These are phyloP conservation scores for Globisporangium emineosum DNA, from an alignment of 352 stramenopile species.

Conservation along the genomic window DNA sequence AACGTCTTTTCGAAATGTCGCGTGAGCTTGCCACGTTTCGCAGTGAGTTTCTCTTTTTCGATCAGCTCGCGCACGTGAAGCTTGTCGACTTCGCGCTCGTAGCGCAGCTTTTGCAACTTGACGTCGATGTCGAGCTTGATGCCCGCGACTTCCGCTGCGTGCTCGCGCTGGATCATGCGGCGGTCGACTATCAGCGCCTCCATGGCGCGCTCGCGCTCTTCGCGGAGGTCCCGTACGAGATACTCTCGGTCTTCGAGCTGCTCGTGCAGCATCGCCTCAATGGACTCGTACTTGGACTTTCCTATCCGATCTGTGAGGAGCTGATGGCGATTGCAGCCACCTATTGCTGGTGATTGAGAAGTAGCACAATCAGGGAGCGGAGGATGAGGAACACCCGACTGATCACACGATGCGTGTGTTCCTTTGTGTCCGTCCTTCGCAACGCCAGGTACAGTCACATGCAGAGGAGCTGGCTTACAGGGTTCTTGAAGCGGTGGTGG, in stretches of 20 bases:
- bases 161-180: conserved; percentile 59
- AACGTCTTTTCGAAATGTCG: conserved; percentile 52
- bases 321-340: conserved; percentile 48
- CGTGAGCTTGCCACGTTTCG: conserved; percentile 40
- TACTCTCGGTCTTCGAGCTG: conserved; percentile 43
- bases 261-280: conserved; percentile 36
- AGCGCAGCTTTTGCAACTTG: conserved; percentile 63
- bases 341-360: conserved; percentile 1
- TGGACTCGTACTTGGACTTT: conserved; percentile 25
- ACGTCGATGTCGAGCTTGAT: conserved; percentile 68
- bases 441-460: neutral
- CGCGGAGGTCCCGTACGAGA: conserved; percentile 53
- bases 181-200: conserved; percentile 68
- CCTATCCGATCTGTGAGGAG: conserved; percentile 51
- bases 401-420: neutral
- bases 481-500: neutral
- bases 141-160: conserved; percentile 47
- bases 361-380: neutral
- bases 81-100: conserved; percentile 48
- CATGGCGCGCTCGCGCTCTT: conserved; percentile 60
- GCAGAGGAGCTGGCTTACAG: conserved; percentile 1
- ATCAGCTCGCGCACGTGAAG: conserved; percentile 37
- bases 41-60: conserved; percentile 45
- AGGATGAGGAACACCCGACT: neutral
- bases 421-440: no score